Evolutionary conservation across 2,329 filamentous ascomycete species (phyloP), one percentile per base, ranked within the genome.

Genomic region (Venturia pyrina): DNA sequence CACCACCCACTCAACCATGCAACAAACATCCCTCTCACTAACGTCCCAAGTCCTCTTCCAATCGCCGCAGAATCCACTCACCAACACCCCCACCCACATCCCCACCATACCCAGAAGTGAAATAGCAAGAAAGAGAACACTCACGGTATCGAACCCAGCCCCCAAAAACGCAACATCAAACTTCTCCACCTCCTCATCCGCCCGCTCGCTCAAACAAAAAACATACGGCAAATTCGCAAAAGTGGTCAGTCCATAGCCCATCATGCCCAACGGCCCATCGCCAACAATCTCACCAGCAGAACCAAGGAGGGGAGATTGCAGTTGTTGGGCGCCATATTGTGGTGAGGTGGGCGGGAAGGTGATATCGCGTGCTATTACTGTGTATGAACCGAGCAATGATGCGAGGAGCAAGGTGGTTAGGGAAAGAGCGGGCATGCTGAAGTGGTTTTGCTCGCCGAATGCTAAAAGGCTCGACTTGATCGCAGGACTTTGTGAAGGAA

Each of bases 131-230:
- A 11, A 40, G 37, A 40, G 37, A 57, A 19, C 21, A 65, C 75
- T 67, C 69, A 78, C 78, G 5, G 80, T 82, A 69, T 82, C 80
- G 68, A 82, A 82, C 0, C 79, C 79, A 17, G 80, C 80, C 8
- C 80, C 80, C 1, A 82, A 61, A 46, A 82, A 76, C 3, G 79
- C 80, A 68, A 82, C 81, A 68, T 82, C 80, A 68, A 78, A 82
- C 32, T 71, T 72, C 50, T 79, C 78, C 5, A 79, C 71, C 7
- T 77, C 71, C 19, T 70, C 68, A 41, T 66, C 66, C 10, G 68
- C 73, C 17, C 68, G 68, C 40, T 66, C 67, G 8, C 69, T 72
- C 17, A 82, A 69, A 69, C 80, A 81, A 69, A 80, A 78, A 17
- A 81, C 78, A 68, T 81, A 80, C 0, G 79, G 79, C 19, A 81